A percentile compares a stretch with the other conserved stretches of the same genome.
These are phyloP conservation scores for Pezizomycotina sp. DNA, from an alignment of 2,329 filamentous ascomycete species.

Conservation along the genomic window DNA sequence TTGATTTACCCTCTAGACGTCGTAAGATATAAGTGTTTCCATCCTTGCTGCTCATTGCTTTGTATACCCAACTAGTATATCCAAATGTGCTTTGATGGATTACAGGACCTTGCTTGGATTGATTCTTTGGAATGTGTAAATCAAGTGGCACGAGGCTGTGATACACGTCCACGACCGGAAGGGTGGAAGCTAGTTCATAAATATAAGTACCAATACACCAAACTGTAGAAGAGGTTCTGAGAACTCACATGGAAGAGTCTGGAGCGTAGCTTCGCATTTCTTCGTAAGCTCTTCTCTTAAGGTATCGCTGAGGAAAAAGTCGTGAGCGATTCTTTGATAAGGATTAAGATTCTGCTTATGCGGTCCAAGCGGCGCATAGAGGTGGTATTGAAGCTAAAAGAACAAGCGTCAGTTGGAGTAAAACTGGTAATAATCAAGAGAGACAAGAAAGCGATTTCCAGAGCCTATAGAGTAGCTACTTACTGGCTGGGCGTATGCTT, in stretches of 20 bases:
- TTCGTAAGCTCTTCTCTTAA: conserved; percentile 76
- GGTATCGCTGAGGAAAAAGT: conserved; percentile 81
- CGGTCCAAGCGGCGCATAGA: conserved; percentile 78
- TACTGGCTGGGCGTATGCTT: conserved; percentile 45
- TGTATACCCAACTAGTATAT: conserved; percentile 87
- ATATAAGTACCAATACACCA: conserved; percentile 8
- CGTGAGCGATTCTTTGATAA: conserved; percentile 73
- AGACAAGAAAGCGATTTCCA: conserved; percentile 8
- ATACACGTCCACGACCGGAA: conserved; percentile 71
- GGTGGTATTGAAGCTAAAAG: conserved; percentile 65
- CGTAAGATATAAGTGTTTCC: conserved; percentile 77
- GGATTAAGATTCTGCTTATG: conserved; percentile 62
- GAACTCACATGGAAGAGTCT: conserved; percentile 57
- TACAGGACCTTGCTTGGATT: conserved; percentile 28
- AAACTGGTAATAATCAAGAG: background rate
- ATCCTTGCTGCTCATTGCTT: conserved; percentile 75
- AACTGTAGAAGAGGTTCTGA: conserved; percentile 6
- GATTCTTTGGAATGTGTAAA: conserved; percentile 31
- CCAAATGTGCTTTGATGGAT: conserved; percentile 73
- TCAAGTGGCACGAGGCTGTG: conserved; percentile 86
- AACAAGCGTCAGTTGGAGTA: conserved; percentile 21
- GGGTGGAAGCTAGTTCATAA: conserved; percentile 40
- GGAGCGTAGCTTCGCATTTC: conserved; percentile 68
- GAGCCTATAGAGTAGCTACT: conserved; percentile 22
- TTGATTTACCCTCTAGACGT: conserved; percentile 52